Evolutionary conservation across 208 protist species (phyloP).

Genomic region (Borovskyia barvae): DNA sequence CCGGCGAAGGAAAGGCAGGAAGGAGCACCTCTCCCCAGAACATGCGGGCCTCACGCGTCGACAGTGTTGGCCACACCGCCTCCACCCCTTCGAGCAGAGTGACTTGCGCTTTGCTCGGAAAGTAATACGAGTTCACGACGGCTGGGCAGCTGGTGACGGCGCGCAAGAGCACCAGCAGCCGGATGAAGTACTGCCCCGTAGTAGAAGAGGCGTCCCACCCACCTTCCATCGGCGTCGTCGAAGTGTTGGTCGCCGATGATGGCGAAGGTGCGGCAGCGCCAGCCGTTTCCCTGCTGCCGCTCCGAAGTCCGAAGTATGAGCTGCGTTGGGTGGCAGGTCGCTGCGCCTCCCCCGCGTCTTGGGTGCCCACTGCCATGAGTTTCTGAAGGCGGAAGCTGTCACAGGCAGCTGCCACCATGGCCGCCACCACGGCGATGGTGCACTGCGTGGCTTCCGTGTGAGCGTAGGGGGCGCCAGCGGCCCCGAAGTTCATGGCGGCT

Average conservation of each 20-base stretch:
- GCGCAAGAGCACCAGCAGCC: constrained; percentile 20
- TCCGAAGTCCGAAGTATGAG: too few species aligned
- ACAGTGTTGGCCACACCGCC: constrained; percentile 54
- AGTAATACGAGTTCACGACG: constrained; percentile 57
- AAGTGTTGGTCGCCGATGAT: too few species aligned
- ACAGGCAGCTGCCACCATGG: constrained; percentile 45
- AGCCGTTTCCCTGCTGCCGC: too few species aligned
- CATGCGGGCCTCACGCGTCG: constrained; percentile 22
- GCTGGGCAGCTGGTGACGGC: constrained; percentile 21
- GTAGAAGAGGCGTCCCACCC: neutral
- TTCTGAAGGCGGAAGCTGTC: constrained; percentile 46
- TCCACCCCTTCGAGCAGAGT: constrained; percentile 47
- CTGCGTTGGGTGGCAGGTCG: neutral
- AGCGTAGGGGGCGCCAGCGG: neutral
- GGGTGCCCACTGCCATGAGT: constrained; percentile 1
- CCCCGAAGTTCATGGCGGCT: neutral
- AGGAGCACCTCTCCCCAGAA: constrained; percentile 36
- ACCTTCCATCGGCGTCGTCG: too few species aligned
- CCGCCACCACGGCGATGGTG: constrained; percentile 43
- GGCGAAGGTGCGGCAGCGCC: too few species aligned
- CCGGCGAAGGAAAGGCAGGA: constrained; percentile 41
- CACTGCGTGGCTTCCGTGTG: constrained; percentile 47
- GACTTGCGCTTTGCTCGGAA: constrained; percentile 57
- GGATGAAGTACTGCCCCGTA: constrained; percentile 10
- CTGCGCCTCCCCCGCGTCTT: neutral